Evolutionary conservation across 2,329 filamentous ascomycete species (phyloP), one percentile per base, ranked within the genome.

Genomic region (Curvularia verruculosa): DNA sequence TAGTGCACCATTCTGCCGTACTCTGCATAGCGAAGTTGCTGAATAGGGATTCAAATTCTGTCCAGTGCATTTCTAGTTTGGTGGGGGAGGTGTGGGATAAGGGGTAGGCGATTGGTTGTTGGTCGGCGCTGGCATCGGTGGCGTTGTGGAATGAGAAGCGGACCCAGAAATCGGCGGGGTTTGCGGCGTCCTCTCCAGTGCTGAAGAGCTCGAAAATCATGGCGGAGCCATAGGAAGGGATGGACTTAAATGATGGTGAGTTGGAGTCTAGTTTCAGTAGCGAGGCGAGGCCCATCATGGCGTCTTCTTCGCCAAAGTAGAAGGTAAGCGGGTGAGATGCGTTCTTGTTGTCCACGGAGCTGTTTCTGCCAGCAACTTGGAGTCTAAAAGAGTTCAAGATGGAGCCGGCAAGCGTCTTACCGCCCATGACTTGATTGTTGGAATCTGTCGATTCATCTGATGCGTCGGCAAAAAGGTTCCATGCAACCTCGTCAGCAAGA

Each of bases 101-200:
- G 2, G 83, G 78, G 59, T 83, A 85, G 0, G 77, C 60, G 6
- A 54, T 49, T 15, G 73, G 67, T 29, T 78, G 67, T 29, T 78
- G 75, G 1, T 65, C 63, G 28, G 69, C 67, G 21, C 71, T 7
- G 80, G 81, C 53, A 23, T 76, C 73, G 0, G 84, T 84, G 47
- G 83, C 83, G 63, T 87, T 87, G 63, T 82, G 83, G 72, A 84
- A 82, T 54, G 81, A 75, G 68, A 87, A 85, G 19, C 83, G 80
- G 28, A 87, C 81, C 70, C 75, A 84, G 39, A 87, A 77, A 21
- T 85, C 77, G 3, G 75, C 68, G 0, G 66, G 65, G 13, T 62
- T 74, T 8, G 69, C 18, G 70, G 10, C 29, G 13, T 3, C 71
- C 61, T 41, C 77, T 28, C 52, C 56, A 1, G 28, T 3, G 24